phyloP scores from a whole-genome alignment of 371 early-diverging fungal genomes.

The Mucor racemosus region DNA sequence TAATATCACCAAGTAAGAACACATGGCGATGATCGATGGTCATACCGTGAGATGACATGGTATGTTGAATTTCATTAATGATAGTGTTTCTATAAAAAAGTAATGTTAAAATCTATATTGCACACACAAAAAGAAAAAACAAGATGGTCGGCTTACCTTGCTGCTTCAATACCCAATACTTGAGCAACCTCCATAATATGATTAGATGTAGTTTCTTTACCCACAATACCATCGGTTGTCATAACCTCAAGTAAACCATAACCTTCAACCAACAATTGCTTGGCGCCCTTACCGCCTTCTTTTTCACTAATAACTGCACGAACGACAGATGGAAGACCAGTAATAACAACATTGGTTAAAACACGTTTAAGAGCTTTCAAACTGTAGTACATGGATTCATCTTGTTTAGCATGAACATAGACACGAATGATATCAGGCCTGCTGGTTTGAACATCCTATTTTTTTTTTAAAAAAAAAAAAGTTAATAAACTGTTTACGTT shows the following conservation, averaged over 20 bases:
- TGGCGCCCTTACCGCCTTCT: conserved; percentile 59
- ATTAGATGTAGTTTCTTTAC: conserved; percentile 85
- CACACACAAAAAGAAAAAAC: too few species aligned
- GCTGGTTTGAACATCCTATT: conserved; percentile 74
- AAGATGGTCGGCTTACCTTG: conserved; percentile 54
- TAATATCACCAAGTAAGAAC: conserved; percentile 98
- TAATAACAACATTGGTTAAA: conserved; percentile 82
- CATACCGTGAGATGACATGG: conserved; percentile 93
- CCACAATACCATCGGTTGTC: conserved; percentile 87
- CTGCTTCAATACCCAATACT: conserved; percentile 90
- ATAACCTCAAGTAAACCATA: conserved; percentile 93
- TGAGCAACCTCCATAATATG: conserved; percentile 93
- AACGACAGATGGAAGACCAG: conserved; percentile 86
- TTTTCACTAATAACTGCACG: conserved; percentile 90
- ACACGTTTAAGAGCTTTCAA: conserved; percentile 87
- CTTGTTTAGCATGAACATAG: conserved; percentile 70
- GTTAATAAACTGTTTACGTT: too few species aligned
- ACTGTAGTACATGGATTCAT: conserved; percentile 70
- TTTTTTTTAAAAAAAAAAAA: background rate
- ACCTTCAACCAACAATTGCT: conserved; percentile 92
- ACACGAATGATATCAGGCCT: conserved; percentile 78
- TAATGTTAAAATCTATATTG: background rate
- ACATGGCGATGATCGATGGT: conserved; percentile 98
- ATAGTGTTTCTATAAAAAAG: conserved; percentile 64
- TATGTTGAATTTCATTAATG: conserved; percentile 86